Evolutionary conservation across 495 filamentous ascomycete genomes (phyloP), one percentile per base, ranked within the genome.

Genomic region (Annulohypoxylon bovei): DNA sequence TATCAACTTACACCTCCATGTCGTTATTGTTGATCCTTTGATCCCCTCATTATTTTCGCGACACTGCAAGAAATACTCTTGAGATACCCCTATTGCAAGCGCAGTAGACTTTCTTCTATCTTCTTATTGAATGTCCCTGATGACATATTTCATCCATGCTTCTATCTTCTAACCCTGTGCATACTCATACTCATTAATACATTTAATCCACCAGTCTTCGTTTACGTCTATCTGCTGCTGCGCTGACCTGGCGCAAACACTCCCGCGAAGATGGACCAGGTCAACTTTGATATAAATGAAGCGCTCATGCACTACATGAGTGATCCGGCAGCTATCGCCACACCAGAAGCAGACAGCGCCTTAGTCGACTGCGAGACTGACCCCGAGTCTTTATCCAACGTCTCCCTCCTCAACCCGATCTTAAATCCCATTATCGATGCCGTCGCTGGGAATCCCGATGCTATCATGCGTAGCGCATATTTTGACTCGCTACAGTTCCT

Each of bases 401-500:
- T 83, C 14, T 86, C 88, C 46, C 77, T 97, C 57, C 87, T 98
- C 73, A 97, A 97, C 79, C 87, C 84, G 71, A 88, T 94, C 6
- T 82, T 98, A 67, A 97, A 99, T 74, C 90, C 92, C 9, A 97
- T 99, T 60, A 90, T 97, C 54, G 96, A 99, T 81, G 90, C 92
- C 0, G 88, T 99, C 14, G 95, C 95, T 18, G 93, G 93, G 71
- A 95, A 91, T 74, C 93, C 95, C 27, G 95, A 97, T 74, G 91
- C 91, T 58, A 90, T 99, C 54, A 89, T 88, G 42, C 89, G 88
- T 78, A 86, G 89, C 69, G 88, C 88, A 8, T 85, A 88, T 61
- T 93, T 98, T 79, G 96, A 99, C 82, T 95, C 95, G 39, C 80
- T 99, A 56, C 94, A 98, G 75, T 96, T 97, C 76, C 82, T 99